These are phyloP conservation scores for Talaromyces sp. DNA, from an alignment of 2,329 filamentous ascomycete genomes.

Conservation along the genomic window DNA sequence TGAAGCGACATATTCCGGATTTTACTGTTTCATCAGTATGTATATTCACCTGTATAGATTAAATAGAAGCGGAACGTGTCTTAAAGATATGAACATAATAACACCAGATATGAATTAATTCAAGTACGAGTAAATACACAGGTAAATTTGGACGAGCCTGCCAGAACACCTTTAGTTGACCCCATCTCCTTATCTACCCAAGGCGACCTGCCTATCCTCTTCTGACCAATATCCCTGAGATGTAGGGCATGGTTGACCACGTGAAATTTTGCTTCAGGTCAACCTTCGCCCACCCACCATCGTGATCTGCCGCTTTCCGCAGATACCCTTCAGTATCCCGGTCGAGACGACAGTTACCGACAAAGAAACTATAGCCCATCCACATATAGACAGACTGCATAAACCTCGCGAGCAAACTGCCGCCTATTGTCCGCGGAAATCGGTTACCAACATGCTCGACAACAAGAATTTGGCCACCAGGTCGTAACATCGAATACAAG, in stretches of 20 bases:
- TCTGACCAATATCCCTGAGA: slow-evolving; percentile 37
- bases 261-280: slow-evolving; percentile 39
- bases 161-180: no score
- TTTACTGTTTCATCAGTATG: neutral
- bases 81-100: neutral
- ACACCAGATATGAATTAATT: neutral
- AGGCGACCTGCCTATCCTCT: slow-evolving; percentile 12
- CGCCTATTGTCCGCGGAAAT: slow-evolving; percentile 35
- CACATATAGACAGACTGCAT: slow-evolving; percentile 42
- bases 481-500: slow-evolving; percentile 47
- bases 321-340: slow-evolving; percentile 43
- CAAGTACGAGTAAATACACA: neutral
- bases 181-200: neutral
- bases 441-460: slow-evolving; percentile 52
- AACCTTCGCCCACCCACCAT: slow-evolving; percentile 44
- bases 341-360: slow-evolving; percentile 48
- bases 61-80: neutral
- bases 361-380: slow-evolving; percentile 47
- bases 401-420: slow-evolving; percentile 38
- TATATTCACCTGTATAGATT: neutral
- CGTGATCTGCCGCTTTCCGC: slow-evolving; percentile 33
- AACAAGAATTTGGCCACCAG: slow-evolving; percentile 50
- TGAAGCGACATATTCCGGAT: neutral
- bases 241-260: slow-evolving; percentile 34
- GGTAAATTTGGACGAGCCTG: neutral